A percentile compares a stretch with the other conserved stretches of the same genome.
Evolutionary conservation across 225 moss, liverwort and hornwort genomes (phyloP).

Genomic region (Thuidium tamariscinum): DNA sequence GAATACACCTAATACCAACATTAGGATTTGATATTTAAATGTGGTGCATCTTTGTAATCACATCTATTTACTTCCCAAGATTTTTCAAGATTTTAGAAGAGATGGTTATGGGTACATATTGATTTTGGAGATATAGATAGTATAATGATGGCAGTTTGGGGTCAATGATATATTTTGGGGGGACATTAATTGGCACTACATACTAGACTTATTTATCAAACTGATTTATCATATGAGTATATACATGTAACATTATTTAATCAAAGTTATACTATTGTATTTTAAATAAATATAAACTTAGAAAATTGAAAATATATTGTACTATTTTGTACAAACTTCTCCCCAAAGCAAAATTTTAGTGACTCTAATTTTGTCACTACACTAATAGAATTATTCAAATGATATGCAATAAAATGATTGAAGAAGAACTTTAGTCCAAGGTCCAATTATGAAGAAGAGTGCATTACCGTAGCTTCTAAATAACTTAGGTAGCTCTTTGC

Average conservation of each 20-base stretch:
- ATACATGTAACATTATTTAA: fast-evolving
- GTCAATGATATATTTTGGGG: fast-evolving
- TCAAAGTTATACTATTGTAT: neutral
- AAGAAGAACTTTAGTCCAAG: neutral
- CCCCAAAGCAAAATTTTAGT: neutral
- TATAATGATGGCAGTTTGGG: fast-evolving
- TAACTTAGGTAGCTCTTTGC: too few species aligned
- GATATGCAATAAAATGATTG: neutral
- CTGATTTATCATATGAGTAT: neutral
- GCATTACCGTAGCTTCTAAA: too few species aligned
- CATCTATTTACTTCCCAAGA: too few species aligned
- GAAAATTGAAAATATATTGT: neutral
- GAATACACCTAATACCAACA: too few species aligned
- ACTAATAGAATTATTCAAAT: neutral
- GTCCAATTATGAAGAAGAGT: neutral
- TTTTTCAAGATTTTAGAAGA: too few species aligned
- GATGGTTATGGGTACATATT: neutral
- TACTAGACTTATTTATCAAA: fast-evolving
- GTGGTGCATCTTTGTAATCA: too few species aligned
- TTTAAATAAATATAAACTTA: neutral
- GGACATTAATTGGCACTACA: fast-evolving
- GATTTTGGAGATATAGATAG: neutral
- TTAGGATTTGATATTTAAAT: too few species aligned
- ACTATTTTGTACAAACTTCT: neutral
- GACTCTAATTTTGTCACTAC: neutral